Evolutionary conservation across 208 protist genomes (phyloP), one percentile per base, ranked within the genome.

Genomic region (Wallacemonas sp.): DNA sequence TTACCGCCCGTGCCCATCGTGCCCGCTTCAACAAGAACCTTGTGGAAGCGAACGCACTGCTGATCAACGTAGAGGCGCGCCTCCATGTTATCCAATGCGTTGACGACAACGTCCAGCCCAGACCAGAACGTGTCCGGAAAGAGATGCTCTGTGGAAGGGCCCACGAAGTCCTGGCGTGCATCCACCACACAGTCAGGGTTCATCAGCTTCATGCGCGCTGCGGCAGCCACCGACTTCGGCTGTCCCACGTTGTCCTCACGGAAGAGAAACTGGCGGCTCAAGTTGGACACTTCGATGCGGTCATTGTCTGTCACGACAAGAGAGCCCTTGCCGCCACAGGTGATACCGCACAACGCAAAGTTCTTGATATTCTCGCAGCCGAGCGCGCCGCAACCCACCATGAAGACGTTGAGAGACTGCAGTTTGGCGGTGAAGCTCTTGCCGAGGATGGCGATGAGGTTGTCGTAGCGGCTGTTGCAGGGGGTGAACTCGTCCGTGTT

Each of bases 181-280:
- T 88, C 80, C 17, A 97, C 75, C 44, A 96, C 86, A 11, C 96
- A 49, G 17, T 83, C 67, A 1, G 91, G 81, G 75, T 99, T 99
- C 91, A 99, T 99, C 24, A 60, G 70, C 41, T 83, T 85, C 62
- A 94, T 97, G 5, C 94, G 93, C 5, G 72, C 72, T 1, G 88
- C 94, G 1, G 99, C 99, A 14, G 82, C 86, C 6, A 89, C 78
- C 0, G 97, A 98, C 78, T 99, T 99, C 30, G 96, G 70, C 77
- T 98, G 89, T 15, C 87, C 84, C 17, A 99, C 91, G 80, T 99
- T 98, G 22, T 87, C 86, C 44, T 94, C 73, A 51, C 98, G 91
- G 88, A 99, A 99, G 22, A 99, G 88, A 77, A 99, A 99, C 84
- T 99, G 99, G 27, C 99, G 83, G 67, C 95, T 99, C 5, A 99